Conservation (phyloP, 2,329 filamentous ascomycete genomes). For the Arthrinium phaeospermum region DNA sequence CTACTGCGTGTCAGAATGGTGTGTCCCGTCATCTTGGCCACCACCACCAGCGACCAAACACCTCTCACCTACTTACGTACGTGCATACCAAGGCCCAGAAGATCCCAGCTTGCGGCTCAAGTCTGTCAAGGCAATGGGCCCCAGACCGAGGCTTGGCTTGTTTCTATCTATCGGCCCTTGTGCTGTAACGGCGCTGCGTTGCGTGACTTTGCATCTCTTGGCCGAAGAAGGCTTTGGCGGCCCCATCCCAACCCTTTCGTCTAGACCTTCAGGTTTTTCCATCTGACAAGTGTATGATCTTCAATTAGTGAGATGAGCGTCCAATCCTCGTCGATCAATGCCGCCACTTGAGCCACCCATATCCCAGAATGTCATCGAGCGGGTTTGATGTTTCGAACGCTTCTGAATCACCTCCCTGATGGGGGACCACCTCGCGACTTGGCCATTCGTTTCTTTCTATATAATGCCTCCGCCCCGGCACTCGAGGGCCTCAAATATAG, state of each 20-base stretch:
- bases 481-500: not conserved
- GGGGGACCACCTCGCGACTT: not conserved
- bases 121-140: not conserved
- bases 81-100: not conserved
- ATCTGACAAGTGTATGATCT: slow-evolving; percentile 15
- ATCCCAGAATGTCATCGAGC: not conserved
- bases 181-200: not conserved
- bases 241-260: not conserved
- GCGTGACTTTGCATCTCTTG: not conserved
- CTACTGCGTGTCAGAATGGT: slow-evolving; percentile 11
- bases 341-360: not conserved
- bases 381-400: slow-evolving; percentile 8
- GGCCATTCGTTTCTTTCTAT: not conserved
- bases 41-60: slow-evolving; percentile 2
- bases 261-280: slow-evolving; percentile 7
- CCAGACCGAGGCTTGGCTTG: not conserved
- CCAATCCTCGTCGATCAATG: slow-evolving; percentile 12
- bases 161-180: not conserved
- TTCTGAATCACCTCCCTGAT: slow-evolving; percentile 10
- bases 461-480: not conserved
- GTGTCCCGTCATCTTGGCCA: slow-evolving; percentile 3
- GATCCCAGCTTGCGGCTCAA: not conserved
- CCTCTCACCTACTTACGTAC: not conserved
- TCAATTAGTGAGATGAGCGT: slow-evolving; percentile 14
- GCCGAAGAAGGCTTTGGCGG: not conserved